Conservation (phyloP, 2,329 filamentous ascomycete species). For the Hyphodiscus sp. region DNA sequence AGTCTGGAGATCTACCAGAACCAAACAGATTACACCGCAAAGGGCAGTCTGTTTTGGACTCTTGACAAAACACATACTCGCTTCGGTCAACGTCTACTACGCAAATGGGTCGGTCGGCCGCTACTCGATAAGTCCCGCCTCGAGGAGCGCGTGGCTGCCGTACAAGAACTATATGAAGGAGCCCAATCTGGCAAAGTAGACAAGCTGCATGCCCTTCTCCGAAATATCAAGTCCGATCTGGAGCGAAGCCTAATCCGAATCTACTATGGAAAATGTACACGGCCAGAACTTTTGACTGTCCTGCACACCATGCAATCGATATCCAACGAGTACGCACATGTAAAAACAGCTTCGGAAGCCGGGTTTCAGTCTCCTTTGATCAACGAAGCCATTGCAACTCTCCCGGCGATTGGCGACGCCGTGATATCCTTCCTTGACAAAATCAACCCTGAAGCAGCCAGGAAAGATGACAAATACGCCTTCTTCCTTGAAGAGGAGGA, state of each 20-base stretch:
- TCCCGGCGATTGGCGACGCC: conserved; percentile 70
- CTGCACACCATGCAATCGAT: conserved; percentile 82
- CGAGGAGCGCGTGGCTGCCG: conserved; percentile 73
- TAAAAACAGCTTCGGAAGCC: conserved; percentile 57
- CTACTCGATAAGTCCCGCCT: conserved; percentile 69
- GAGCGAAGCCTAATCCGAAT: conserved; percentile 92
- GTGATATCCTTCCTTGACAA: conserved; percentile 72
- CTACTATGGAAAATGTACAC: conserved; percentile 93
- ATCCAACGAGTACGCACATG: conserved; percentile 64
- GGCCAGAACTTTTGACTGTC: conserved; percentile 78
- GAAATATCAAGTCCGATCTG: conserved; percentile 69
- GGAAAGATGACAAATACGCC: conserved; percentile 82
- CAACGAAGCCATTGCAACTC: conserved; percentile 61
- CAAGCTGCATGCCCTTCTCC: conserved; percentile 65
- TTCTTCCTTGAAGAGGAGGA: conserved; percentile 89
- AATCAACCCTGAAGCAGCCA: conserved; percentile 79
- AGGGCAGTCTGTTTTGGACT: conserved; percentile 92
- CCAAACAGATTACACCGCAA: conserved; percentile 76
- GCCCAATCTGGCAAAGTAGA: conserved; percentile 63
- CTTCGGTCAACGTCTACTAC: conserved; percentile 78
- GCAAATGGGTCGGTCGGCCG: conserved; percentile 93
- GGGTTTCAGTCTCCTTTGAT: conserved; percentile 69
- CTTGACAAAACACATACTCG: conserved; percentile 87
- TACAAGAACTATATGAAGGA: conserved; percentile 75
- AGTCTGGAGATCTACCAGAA: conserved; percentile 96